A percentile compares a stretch with the other conserved stretches of the same genome.
Evolutionary conservation across 805 yeast species (phyloP).

Genomic region (Lipomyces starkeyi): DNA sequence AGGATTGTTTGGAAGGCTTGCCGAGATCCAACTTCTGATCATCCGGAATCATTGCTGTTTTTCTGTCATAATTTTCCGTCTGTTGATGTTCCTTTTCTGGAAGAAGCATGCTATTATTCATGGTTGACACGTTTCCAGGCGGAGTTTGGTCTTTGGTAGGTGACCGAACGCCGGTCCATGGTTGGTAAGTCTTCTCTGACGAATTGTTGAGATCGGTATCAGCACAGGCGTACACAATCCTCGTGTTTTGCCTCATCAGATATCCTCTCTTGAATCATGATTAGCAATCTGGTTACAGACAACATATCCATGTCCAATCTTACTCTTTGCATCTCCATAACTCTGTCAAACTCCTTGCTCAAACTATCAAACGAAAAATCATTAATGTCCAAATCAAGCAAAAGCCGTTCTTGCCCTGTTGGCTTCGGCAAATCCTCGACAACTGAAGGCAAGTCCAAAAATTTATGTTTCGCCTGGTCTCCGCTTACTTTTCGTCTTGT

Average conservation of each 20-base stretch:
- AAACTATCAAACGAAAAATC: slow-evolving; percentile 28
- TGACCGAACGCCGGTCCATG: slow-evolving; percentile 5
- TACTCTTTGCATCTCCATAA: slow-evolving; percentile 31
- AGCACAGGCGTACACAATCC: slow-evolving; percentile 30
- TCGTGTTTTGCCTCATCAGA: slow-evolving; percentile 32
- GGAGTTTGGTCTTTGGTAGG: neutral
- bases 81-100: neutral
- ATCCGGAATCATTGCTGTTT: slow-evolving; percentile 1
- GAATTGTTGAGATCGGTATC: slow-evolving; percentile 20
- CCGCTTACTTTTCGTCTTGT: slow-evolving; percentile 29
- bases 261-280: slow-evolving; percentile 29
- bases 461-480: slow-evolving; percentile 9
- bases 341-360: slow-evolving; percentile 31
- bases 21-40: neutral
- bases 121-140: slow-evolving; percentile 1
- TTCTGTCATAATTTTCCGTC: neutral
- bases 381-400: slow-evolving; percentile 26
- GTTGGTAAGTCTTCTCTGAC: slow-evolving; percentile 11
- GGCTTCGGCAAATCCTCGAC: slow-evolving; percentile 13
- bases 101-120: neutral
- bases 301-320: neutral
- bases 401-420: neutral
- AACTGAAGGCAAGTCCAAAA: slow-evolving; percentile 19
- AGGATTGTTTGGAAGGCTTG: neutral
- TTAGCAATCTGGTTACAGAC: neutral